phyloP scores from a whole-genome alignment of 306 rosid genomes.

The Begonia fuchsioides region DNA sequence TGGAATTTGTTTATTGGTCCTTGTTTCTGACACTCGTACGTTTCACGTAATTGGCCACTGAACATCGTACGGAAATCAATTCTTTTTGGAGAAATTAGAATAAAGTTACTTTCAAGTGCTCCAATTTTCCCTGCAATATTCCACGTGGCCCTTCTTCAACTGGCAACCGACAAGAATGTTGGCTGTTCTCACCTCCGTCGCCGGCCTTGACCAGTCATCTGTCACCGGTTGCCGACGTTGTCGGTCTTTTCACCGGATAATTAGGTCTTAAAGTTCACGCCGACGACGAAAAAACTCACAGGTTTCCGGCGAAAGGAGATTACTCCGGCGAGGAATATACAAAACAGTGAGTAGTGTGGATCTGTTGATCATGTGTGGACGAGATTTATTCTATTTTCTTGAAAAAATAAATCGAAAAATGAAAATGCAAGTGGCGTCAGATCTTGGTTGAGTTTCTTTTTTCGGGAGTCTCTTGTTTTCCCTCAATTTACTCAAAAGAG shows the following conservation, averaged over 20 bases:
- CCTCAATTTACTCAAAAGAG: slow-evolving; percentile 38
- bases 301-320: too few relatives aligned
- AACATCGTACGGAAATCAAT: slow-evolving; percentile 27
- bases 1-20: slow-evolving; percentile 5
- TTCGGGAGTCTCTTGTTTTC: slow-evolving; percentile 21
- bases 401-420: neutral
- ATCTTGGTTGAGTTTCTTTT: slow-evolving; percentile 16
- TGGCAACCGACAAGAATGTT: slow-evolving; percentile 68
- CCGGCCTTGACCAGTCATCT: slow-evolving; percentile 1
- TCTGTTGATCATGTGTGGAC: too few relatives aligned
- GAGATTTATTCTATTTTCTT: too few relatives aligned
- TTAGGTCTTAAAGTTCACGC: too few relatives aligned
- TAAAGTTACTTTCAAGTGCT: neutral
- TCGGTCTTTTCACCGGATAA: too few relatives aligned
- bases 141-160: slow-evolving; percentile 24
- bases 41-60: neutral
- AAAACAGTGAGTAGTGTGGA: too few relatives aligned
- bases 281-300: neutral
- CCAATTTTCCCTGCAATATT: slow-evolving; percentile 17
- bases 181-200: slow-evolving; percentile 8
- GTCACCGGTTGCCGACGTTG: slow-evolving; percentile 49
- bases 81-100: neutral
- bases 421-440: slow-evolving; percentile 17
- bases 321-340: too few relatives aligned
- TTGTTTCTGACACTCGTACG: slow-evolving; percentile 20